phyloP scores from a whole-genome alignment of 2,329 filamentous ascomycete genomes.

The Elsinoe batatas region DNA sequence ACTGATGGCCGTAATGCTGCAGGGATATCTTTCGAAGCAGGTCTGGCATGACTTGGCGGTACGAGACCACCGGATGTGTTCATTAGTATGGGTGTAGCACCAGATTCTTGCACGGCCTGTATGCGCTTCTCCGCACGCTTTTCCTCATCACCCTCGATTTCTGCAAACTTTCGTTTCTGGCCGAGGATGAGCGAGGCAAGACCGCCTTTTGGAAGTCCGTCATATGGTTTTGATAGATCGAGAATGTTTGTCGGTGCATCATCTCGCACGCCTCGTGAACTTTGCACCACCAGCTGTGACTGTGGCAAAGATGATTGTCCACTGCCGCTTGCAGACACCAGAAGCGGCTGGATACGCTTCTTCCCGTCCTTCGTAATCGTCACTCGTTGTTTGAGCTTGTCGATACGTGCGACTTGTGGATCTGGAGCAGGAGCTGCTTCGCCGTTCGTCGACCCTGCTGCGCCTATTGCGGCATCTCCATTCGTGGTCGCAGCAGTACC shows the following conservation, averaged over 20 bases:
- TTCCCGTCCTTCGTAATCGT: constrained; percentile 95
- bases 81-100: constrained; percentile 62
- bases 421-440: constrained; percentile 40
- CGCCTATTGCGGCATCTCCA: constrained; percentile 7
- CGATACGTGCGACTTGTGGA: constrained; percentile 49
- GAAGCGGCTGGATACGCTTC: constrained; percentile 83
- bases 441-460: constrained; percentile 11
- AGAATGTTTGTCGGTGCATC: constrained; percentile 73
- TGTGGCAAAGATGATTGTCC: constrained; percentile 83
- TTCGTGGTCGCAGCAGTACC: constrained; percentile 30
- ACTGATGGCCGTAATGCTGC: constrained; percentile 84
- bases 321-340: constrained; percentile 81
- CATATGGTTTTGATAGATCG: constrained; percentile 87
- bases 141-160: constrained; percentile 67
- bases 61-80: constrained; percentile 72
- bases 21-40: constrained; percentile 56
- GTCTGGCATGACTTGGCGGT: constrained; percentile 55
- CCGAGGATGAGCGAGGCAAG: constrained; percentile 77
- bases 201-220: constrained; percentile 83
- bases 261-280: constrained; percentile 31
- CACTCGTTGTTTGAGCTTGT: constrained; percentile 76
- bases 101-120: constrained; percentile 47
- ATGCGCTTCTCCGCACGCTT: constrained; percentile 50
- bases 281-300: constrained; percentile 55
- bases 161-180: constrained; percentile 78